These are phyloP conservation scores for Colletotrichum viniferum DNA, from an alignment of 2,329 filamentous ascomycete genomes.

Conservation along the genomic window DNA sequence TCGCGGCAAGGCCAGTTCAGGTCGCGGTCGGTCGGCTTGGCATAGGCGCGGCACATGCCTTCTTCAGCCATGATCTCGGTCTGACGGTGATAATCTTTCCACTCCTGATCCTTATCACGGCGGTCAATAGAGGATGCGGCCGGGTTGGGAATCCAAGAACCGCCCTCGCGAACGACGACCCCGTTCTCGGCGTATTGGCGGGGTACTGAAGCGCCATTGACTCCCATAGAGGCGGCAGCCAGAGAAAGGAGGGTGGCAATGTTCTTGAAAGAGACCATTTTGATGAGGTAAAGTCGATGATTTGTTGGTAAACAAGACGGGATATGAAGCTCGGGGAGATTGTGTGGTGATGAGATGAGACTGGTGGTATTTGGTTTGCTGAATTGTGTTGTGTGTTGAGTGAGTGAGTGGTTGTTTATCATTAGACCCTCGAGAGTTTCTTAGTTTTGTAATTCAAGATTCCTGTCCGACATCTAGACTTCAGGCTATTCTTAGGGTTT, in stretches of 20 bases:
- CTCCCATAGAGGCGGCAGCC: background rate
- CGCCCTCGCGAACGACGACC: background rate
- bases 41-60: background rate
- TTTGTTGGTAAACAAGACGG: background rate
- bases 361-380: background rate
- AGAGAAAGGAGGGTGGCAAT: background rate
- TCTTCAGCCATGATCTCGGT: background rate
- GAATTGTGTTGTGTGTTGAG: background rate
- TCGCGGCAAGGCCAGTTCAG: background rate
- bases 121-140: background rate
- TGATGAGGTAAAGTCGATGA: background rate
- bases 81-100: background rate
- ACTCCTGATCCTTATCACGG: background rate
- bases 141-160: conserved; percentile 1
- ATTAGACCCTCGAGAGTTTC: background rate
- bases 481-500: background rate
- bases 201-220: background rate
- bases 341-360: too few species aligned
- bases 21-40: background rate
- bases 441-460: background rate
- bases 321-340: background rate
- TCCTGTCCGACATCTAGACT: background rate
- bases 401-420: background rate
- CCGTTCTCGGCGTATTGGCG: background rate
- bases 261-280: background rate